Conservation (phyloP, 1,284 basidiomycete species). For the Rhodotorula sp. region DNA sequence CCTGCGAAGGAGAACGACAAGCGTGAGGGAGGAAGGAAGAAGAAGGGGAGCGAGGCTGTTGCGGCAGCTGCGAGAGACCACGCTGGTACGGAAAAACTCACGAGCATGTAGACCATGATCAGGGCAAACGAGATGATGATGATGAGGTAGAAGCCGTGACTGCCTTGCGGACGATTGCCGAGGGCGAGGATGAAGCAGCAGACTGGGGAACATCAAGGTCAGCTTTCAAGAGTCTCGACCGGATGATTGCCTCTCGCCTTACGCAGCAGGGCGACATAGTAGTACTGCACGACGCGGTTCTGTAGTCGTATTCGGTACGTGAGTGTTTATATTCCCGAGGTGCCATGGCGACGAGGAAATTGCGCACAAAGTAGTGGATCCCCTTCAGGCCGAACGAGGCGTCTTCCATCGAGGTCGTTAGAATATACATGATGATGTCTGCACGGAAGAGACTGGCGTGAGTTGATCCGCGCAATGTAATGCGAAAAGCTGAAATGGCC, state of each 20-base stretch:
- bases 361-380: constrained; percentile 48
- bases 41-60: too few relatives aligned
- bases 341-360: too few relatives aligned
- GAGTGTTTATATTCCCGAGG: too few relatives aligned
- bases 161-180: constrained; percentile 87
- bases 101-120: constrained; percentile 91
- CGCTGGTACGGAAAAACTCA: constrained; percentile 45
- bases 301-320: not conserved
- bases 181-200: constrained; percentile 87
- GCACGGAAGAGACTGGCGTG: not conserved
- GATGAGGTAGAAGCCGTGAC: constrained; percentile 74
- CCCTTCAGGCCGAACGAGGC: constrained; percentile 63
- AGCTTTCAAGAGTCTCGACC: not conserved
- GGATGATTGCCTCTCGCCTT: not conserved
- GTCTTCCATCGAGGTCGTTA: constrained; percentile 61
- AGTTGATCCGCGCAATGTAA: constrained; percentile 57
- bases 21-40: too few relatives aligned
- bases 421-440: constrained; percentile 35
- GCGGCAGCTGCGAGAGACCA: too few relatives aligned
- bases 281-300: constrained; percentile 77
- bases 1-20: constrained; percentile 51
- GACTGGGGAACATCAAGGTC: constrained; percentile 54
- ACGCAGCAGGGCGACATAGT: constrained; percentile 65
- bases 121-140: constrained; percentile 79
- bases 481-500: not conserved